Evolutionary conservation across 2,329 filamentous ascomycete species (phyloP), one percentile per base, ranked within the genome.

Genomic region (Pseudogymnoascus sp.): DNA sequence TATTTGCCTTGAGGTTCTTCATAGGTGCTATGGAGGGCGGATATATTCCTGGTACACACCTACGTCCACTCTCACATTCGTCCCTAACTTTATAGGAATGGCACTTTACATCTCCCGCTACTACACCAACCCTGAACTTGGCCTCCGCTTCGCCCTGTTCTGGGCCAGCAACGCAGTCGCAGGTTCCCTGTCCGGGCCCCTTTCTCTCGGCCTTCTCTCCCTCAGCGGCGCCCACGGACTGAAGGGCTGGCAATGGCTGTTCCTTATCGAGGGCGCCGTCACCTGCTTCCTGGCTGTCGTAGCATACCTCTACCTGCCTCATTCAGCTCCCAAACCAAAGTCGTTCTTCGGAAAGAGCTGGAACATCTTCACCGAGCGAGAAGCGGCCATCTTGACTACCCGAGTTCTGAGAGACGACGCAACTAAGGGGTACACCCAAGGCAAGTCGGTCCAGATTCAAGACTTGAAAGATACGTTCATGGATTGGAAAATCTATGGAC

Each of bases 51-150:
- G 42, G 42, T 46, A 43, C 18, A 14, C 25, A 8, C 42, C n/a
- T 5, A 1, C 21, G 2, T 25, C 21, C 18, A 5, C 42, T 46
- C 21, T 46, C 21, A 25, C 11, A 46, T n/a, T n/a, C 42, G 4
- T 43, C 21, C 21, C 42, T 49, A 25, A 49, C 43, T 28, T 28
- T 49, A 14, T 28, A 34, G 25, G 46, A 56, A 61, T 63, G 53
- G 53, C 53, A n/a, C 62, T 72, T 5, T 72, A 70, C 42, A 68
- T 72, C 25, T 68, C 68, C 2, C 66, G 67, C 5, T 71, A 66
- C 60, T 72, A 72, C 63, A 72, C 66, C 8, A 68, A 69, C 40
- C 63, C 67, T 25, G 69, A 72, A 36, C 66, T 72, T 21, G 62
- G 53, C 56, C 62, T 63, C 23, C 53, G 62, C 31, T 63, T 61